Evolutionary conservation across 2,329 filamentous ascomycete species (phyloP), one percentile per base, ranked within the genome.

Genomic region (Botrytis fragariae): DNA sequence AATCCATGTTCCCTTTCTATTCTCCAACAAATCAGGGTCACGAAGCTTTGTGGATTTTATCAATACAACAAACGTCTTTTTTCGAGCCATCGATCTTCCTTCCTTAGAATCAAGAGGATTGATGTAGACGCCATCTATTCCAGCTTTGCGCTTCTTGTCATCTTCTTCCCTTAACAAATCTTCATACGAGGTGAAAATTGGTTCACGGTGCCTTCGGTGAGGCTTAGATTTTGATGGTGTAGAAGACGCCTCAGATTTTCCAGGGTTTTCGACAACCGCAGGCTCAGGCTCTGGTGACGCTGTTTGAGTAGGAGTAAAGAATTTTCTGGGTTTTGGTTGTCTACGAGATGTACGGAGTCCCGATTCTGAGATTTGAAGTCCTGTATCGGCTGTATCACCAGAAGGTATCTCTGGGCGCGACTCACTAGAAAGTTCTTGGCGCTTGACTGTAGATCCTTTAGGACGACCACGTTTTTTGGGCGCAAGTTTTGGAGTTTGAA

Each of bases 41-140:
- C 78, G 79, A 39, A 83, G 74, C 63, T 79, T 79, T 16, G 79
- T 75, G 0, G 76, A 79, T 54, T 75, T 79, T 62, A 82, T 81
- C 4, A 81, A 74, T 2, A 80, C 74, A 37, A 83, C 78, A 8
- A 79, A 67, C 18, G 80, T 80, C 77, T 81, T 79, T 74, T 77
- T 79, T 42, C 65, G 48, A 69, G 65, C 48, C 29, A 69, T n/a
- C 78, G 78, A 20, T 81, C 79, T 6, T 82, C 81, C 37, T 76
- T 78, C 29, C 72, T 20, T 54, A 22, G 73, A 65, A 51, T 68
- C 72, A 61, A 64, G 42, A 10, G 74, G 75, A 37, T 77, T 73
- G 18, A 77, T 72, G n/a, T 76, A 77, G 20, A 74, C 71, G 29
- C 75, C 74, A 25, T 74, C 25, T 16, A 72, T 60, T 9, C 75